Evolutionary conservation across 345 rosid genomes (phyloP), one percentile per base, ranked within the genome.

Genomic region (Hibiscus mutabilis): DNA sequence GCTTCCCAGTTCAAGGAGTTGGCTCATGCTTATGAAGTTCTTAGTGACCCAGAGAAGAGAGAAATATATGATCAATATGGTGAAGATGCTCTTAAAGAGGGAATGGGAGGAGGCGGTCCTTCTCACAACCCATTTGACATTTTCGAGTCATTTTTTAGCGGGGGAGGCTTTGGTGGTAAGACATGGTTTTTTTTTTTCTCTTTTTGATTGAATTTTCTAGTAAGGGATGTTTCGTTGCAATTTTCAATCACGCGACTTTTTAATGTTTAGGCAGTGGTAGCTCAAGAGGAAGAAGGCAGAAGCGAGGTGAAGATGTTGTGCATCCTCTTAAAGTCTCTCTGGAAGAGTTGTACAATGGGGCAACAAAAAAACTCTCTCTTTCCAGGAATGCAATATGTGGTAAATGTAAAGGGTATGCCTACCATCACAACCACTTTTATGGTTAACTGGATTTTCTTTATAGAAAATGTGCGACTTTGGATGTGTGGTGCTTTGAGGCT

Each of bases 21-120:
- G 70, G 80, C 89, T 67, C 90, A 83, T 68, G 93, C 93, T 56
- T 88, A 86, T 78, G 93, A 88, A 55, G 90, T 86, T 74, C 85
- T 88, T 19, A 85, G 84, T 47, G 89, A 86, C 75, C 86, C 89
- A 2, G 87, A 88, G 68, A 86, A 88, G 75, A 79, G 90, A 62
- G 89, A 88, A 55, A 77, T 81, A 59, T 88, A 88, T 76, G 93
- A 86, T 68, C 83, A 86, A 67, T 88, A 84, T 63, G 93, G 89
- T 19, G 89, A 84, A 79, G 90, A 84, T 78, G 93, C 82, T 27
- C 86, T 88, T 35, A 86, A 88, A 64, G 90, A 88, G 72, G 93
- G 93, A 75, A 84, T 86, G 87, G 90, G 90, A 24, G 89, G 87
- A 22, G 84, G 90, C 1, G 84, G 85, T 59, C 69, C 79, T 37